phyloP scores from a whole-genome alignment of 2,329 filamentous ascomycete genomes.

The Diaporthe humulicola region DNA sequence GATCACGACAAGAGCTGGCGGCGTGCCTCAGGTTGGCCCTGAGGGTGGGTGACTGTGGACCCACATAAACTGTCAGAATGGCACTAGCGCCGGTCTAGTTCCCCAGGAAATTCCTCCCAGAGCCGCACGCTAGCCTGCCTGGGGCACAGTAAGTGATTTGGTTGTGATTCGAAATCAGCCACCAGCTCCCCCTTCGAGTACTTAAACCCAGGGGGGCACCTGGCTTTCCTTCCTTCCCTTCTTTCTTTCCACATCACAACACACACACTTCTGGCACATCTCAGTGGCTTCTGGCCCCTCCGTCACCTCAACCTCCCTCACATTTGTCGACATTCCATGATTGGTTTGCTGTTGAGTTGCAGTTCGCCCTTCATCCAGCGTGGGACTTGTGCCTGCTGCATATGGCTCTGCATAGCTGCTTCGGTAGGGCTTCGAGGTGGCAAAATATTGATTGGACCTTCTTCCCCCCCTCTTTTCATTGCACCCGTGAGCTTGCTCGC shows the following conservation, averaged over 20 bases:
- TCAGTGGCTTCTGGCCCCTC: conserved; percentile 21
- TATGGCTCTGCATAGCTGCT: conserved; percentile 22
- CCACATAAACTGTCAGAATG: background rate
- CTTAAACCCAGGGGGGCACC: background rate
- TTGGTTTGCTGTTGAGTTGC: conserved; percentile 2
- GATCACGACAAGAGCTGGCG: background rate
- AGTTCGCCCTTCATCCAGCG: conserved; percentile 15
- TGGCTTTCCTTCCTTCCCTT: background rate
- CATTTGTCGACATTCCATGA: conserved; percentile 10
- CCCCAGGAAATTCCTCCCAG: background rate
- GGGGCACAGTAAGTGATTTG: background rate
- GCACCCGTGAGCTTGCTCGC: conserved; percentile 18
- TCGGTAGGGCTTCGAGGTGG: background rate
- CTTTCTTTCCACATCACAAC: background rate
- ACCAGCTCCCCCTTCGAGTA: conserved; percentile 6
- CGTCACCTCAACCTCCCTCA: background rate
- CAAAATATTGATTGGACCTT: conserved; percentile 23
- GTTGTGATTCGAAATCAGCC: conserved; percentile 11
- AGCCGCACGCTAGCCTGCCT: background rate
- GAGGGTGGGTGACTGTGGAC: background rate
- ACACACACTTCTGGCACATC: background rate
- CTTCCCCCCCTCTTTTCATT: conserved; percentile 24
- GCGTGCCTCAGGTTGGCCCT: background rate
- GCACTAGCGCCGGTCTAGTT: background rate
- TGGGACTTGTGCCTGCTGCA: conserved; percentile 1